Evolutionary conservation across 345 rosid genomes (phyloP), one percentile per base, ranked within the genome.

Genomic region (Pseudoturritis turrita): DNA sequence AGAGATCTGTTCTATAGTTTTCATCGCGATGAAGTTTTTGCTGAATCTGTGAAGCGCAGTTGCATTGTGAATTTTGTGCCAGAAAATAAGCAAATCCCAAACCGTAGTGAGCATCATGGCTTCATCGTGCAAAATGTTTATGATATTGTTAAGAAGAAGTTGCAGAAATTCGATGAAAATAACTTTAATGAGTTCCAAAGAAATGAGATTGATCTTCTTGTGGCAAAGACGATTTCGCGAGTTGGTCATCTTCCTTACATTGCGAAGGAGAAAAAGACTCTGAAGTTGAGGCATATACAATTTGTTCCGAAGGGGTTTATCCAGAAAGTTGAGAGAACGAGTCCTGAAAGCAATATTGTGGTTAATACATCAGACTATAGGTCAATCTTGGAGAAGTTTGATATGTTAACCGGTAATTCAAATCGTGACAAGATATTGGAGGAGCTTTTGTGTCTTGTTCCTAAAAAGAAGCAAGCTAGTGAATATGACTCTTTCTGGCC

Each of bases 21-120:
- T 68, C 92, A 90, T 73, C 84, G 79, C 5, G 97, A 90, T 72
- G 96, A 84, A 68, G 86, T 87, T 36, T 88, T 86, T 4, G 97
- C 98, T 17, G 98, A 89, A 69, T 86, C 97, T 47, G 92, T 93
- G 69, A 83, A 81, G 89, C 87, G 85, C 75, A 84, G 81, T 57
- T 93, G 98, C 50, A 73, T 85, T 66, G 94, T 89, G 71, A 85
- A 89, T 74, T 93, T 93, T 52, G 86, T 93, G 46, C 97, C 97
- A 2, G 68, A 71, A 57, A 75, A 89, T 77, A 90, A 89, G 82
- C 83, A 89, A 72, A 77, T 87, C 22, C 94, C 96, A 12, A 59
- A 43, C 35, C 90, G 87, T n/a, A 82, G 64, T 62, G 81, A 84
- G 18, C 65, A 87, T 69, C 89, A 89, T 43, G 94, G 92, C 28